Evolutionary conservation across 495 filamentous ascomycete species (phyloP).

Genomic region (Aspergillus bridgeri): DNA sequence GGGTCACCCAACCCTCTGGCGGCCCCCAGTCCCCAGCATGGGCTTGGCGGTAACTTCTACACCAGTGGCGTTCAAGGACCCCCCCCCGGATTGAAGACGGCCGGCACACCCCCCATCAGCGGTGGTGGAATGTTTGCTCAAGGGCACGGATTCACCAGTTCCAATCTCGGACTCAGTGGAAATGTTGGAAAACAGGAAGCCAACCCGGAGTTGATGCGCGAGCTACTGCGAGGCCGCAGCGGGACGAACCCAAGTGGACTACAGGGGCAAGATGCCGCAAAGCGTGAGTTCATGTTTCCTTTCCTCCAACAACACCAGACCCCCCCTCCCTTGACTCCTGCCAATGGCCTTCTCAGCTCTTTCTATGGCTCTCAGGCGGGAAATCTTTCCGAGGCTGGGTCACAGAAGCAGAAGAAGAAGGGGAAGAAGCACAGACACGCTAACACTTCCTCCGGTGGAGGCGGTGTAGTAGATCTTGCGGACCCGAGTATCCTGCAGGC

Average conservation of each 20-base stretch:
- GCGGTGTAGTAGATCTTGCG: conserved; percentile 98
- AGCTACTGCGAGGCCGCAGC: conserved; percentile 63
- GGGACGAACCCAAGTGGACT: conserved; percentile 53
- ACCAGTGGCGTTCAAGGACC: conserved; percentile 75
- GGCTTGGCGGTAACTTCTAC: conserved; percentile 44
- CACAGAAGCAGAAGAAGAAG: conserved; percentile 98
- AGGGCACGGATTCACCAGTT: conserved; percentile 69
- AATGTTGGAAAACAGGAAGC: conserved; percentile 66
- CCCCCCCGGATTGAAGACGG: conserved; percentile 91
- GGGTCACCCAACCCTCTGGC: conserved; percentile 56
- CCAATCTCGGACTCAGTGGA: conserved; percentile 65
- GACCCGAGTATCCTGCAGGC: conserved; percentile 99
- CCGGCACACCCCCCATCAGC: conserved; percentile 82
- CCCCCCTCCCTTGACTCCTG: conserved; percentile 84
- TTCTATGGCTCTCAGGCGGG: conserved; percentile 85
- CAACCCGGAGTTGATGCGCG: conserved; percentile 74
- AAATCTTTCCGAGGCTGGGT: conserved; percentile 77
- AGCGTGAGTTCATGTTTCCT: conserved; percentile 93
- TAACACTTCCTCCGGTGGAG: conserved; percentile 99
- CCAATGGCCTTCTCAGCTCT: conserved; percentile 81
- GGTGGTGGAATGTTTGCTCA: conserved; percentile 74
- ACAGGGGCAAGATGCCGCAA: conserved; percentile 73
- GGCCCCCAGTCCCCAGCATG: conserved; percentile 51
- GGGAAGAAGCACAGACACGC: conserved; percentile 99
- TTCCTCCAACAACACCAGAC: conserved; percentile 80